Evolutionary conservation across 108 stramenopile genomes (phyloP).

Genomic region (Discostella stelligeroides): DNA sequence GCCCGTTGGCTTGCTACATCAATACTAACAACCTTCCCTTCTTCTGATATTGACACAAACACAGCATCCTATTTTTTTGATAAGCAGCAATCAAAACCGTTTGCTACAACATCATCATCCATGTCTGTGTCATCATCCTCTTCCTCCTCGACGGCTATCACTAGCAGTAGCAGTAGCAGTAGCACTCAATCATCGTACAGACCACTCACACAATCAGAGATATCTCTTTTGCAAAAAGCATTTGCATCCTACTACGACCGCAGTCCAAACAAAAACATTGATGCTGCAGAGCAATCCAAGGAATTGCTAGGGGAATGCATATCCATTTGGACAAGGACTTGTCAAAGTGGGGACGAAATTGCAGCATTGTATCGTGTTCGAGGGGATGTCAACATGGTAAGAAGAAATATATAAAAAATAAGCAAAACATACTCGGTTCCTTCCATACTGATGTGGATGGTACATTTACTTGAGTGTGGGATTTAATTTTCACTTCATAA

Average conservation of each 20-base stretch:
- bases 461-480: not conserved
- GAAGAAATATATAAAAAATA: not conserved
- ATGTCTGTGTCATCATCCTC: no score
- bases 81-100: no score
- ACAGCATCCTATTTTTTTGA: no score
- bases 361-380: conserved; percentile 77
- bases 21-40: no score
- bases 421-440: not conserved
- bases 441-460: not conserved
- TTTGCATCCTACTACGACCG: conserved; percentile 46
- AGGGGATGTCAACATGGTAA: conserved; percentile 72
- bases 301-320: conserved; percentile 51
- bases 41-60: no score
- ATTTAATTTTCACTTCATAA: no score
- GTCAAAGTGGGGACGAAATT: conserved; percentile 62
- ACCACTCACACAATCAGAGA: conserved; percentile 68
- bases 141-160: not conserved
- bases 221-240: conserved; percentile 61
- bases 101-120: no score
- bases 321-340: conserved; percentile 56
- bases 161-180: not conserved
- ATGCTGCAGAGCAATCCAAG: not conserved
- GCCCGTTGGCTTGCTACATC: no score
- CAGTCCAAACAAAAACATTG: no score
- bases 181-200: no score